phyloP scores from a whole-genome alignment of 139 green algal species.

The Chlamydomonas applanata region DNA sequence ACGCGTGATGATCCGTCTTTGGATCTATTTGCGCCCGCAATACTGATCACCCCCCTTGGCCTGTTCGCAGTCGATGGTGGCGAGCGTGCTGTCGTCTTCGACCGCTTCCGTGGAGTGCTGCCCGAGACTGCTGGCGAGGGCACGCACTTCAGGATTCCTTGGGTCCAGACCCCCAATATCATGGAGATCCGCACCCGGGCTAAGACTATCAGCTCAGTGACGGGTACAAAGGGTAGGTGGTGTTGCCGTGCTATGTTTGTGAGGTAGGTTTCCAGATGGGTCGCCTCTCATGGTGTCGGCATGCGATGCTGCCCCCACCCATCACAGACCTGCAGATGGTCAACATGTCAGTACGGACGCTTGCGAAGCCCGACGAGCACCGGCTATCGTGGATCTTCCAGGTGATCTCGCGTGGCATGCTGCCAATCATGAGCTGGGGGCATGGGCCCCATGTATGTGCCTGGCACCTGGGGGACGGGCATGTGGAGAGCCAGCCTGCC shows the following conservation, averaged over 20 bases:
- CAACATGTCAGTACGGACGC: slow-evolving; percentile 94
- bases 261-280: slow-evolving; percentile 11
- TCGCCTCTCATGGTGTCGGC: neutral
- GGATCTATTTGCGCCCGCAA: neutral
- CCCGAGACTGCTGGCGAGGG: slow-evolving; percentile 81
- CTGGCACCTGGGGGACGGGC: too few species aligned
- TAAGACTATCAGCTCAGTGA: slow-evolving; percentile 93
- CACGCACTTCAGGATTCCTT: slow-evolving; percentile 90
- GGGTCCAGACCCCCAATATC: slow-evolving; percentile 88
- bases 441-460: too few species aligned
- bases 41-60: neutral
- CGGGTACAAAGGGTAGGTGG: slow-evolving; percentile 90
- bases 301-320: neutral
- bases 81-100: slow-evolving; percentile 96
- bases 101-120: slow-evolving; percentile 90
- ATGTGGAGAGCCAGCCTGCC: too few species aligned
- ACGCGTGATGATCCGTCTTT: neutral
- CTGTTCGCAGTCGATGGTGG: slow-evolving; percentile 94
- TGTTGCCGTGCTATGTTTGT: too few species aligned
- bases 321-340: slow-evolving; percentile 98
- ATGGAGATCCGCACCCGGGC: slow-evolving; percentile 96
- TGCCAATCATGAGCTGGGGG: too few species aligned
- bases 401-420: slow-evolving; percentile 29
- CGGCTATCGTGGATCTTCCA: slow-evolving; percentile 87
- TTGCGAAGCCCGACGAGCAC: slow-evolving; percentile 88